phyloP scores from a whole-genome alignment of 176 grass and related monocot genomes.

The Paspalum notatum region DNA sequence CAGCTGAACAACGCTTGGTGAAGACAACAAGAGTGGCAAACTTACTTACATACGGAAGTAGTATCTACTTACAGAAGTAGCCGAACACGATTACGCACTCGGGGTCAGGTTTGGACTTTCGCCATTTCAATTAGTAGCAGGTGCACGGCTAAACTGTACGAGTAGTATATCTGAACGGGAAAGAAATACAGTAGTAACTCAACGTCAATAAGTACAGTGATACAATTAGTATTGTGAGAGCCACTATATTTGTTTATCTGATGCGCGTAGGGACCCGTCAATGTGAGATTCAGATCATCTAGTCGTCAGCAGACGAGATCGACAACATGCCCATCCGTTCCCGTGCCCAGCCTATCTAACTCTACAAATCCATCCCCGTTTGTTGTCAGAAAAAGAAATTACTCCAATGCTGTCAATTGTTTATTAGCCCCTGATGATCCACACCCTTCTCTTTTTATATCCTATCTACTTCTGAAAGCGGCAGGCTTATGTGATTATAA shows the following conservation, averaged over 20 bases:
- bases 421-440: neutral
- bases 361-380: neutral
- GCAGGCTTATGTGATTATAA: neutral
- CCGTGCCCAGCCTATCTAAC: conserved; percentile 8
- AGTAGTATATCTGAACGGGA: neutral
- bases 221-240: conserved; percentile 1
- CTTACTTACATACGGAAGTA: neutral
- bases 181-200: neutral
- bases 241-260: neutral
- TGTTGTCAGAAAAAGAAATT: neutral
- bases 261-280: neutral
- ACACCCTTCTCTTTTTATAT: neutral
- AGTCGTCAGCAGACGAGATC: neutral
- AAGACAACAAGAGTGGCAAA: neutral
- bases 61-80: neutral
- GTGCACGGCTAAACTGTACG: neutral
- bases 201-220: no score
- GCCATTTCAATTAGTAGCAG: neutral
- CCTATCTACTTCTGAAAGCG: neutral
- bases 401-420: neutral
- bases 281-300: conserved; percentile 23
- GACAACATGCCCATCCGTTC: neutral
- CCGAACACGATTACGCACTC: neutral
- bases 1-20: neutral
- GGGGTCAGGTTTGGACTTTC: neutral